A percentile compares a stretch with the other conserved stretches of the same genome.
Evolutionary conservation across 495 filamentous ascomycete species (phyloP).

Genomic region (Rostrohypoxylon terebratum): DNA sequence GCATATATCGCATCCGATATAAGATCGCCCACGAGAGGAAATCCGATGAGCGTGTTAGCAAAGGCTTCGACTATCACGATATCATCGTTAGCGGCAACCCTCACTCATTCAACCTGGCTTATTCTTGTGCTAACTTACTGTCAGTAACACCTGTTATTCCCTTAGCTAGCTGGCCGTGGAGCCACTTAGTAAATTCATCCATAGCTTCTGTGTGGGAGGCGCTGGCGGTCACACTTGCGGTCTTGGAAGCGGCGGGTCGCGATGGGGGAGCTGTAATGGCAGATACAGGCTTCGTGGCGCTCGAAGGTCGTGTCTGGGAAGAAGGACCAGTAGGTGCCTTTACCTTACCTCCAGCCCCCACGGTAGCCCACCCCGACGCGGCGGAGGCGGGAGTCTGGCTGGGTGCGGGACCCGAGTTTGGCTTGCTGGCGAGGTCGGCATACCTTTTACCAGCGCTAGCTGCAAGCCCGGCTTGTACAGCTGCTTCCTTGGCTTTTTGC

Average conservation of each 20-base stretch:
- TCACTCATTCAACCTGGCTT: conserved; percentile 67
- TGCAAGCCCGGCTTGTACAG: conserved; percentile 62
- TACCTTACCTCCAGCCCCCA: conserved; percentile 92
- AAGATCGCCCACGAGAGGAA: conserved; percentile 81
- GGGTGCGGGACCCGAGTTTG: conserved; percentile 34
- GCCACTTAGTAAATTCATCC: conserved; percentile 96
- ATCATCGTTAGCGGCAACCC: conserved; percentile 46
- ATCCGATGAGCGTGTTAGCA: conserved; percentile 74
- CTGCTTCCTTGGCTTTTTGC: conserved; percentile 71
- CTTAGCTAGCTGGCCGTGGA: conserved; percentile 74
- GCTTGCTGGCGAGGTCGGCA: conserved; percentile 92
- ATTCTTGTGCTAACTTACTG: conserved; percentile 60
- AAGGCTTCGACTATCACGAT: conserved; percentile 79
- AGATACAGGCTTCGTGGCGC: conserved; percentile 55
- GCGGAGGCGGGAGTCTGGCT: conserved; percentile 39
- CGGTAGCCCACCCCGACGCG: conserved; percentile 86
- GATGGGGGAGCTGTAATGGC: conserved; percentile 23
- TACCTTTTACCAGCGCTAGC: conserved; percentile 82
- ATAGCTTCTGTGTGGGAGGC: conserved; percentile 65
- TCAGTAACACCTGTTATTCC: conserved; percentile 60
- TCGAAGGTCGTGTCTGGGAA: conserved; percentile 68
- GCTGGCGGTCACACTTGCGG: conserved; percentile 61
- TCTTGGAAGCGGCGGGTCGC: conserved; percentile 31
- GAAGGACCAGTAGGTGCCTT: conserved; percentile 75
- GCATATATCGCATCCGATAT: conserved; percentile 91